These are phyloP conservation scores for Skeletonema menzelii DNA, from an alignment of 108 stramenopile species.

Conservation along the genomic window DNA sequence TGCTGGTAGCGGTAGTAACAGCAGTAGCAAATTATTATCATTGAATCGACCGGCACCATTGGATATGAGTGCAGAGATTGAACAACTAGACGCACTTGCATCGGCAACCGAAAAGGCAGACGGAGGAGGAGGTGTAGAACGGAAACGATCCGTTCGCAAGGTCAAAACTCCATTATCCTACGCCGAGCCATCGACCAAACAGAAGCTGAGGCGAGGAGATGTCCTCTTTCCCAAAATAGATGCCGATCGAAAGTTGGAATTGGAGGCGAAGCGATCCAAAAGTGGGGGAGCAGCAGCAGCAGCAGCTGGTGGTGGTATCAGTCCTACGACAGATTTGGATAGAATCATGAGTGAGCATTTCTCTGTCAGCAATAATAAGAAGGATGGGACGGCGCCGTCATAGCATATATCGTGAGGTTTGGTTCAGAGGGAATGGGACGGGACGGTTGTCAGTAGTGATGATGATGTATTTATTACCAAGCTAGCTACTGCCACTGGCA, in stretches of 20 bases:
- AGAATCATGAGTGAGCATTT: neutral
- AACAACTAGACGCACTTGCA: constrained; percentile 50
- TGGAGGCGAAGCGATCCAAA: neutral
- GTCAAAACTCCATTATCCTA: constrained; percentile 58
- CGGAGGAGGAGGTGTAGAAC: neutral
- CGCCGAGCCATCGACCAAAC: constrained; percentile 51
- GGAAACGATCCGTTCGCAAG: neutral
- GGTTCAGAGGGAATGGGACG: neutral
- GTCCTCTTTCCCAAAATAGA: constrained; percentile 43
- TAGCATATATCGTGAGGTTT: neutral
- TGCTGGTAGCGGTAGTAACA: neutral
- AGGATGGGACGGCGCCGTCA: neutral
- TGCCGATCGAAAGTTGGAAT: neutral
- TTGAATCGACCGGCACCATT: constrained; percentile 20
- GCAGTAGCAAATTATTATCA: neutral
- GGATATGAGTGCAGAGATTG: constrained; percentile 41
- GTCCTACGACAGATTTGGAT: neutral
- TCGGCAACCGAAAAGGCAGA: neutral
- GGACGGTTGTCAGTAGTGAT: neutral
- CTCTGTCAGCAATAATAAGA: neutral
- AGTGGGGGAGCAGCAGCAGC: neutral
- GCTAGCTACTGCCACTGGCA: neutral
- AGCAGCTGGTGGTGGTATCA: neutral
- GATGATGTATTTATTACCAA: neutral
- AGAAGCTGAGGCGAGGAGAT: constrained; percentile 52